phyloP scores from a whole-genome alignment of 345 rosid species.

The Syzygium aromaticum region DNA sequence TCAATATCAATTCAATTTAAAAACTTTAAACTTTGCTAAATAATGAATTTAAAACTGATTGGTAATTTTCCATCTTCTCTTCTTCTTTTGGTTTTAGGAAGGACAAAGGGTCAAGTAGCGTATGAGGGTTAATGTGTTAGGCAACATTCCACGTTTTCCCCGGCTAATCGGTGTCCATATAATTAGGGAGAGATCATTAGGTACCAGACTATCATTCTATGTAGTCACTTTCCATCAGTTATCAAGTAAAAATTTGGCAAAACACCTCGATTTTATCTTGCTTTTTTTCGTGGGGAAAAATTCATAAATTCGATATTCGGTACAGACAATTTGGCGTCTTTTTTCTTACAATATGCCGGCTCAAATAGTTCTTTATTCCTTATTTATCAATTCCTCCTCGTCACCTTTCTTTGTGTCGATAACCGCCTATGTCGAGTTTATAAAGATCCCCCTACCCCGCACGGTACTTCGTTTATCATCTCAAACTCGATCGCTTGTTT shows the following conservation, averaged over 20 bases:
- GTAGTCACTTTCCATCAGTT: background rate
- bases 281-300: background rate
- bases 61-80: background rate
- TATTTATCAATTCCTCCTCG: background rate
- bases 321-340: background rate
- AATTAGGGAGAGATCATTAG: background rate
- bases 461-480: background rate
- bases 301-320: background rate
- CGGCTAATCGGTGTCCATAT: background rate
- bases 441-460: background rate
- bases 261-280: background rate
- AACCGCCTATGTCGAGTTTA: background rate
- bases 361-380: background rate
- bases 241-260: background rate
- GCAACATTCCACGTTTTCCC: background rate
- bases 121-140: background rate
- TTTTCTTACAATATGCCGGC: background rate
- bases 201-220: background rate
- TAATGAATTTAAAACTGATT: rapidly evolving
- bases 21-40: background rate
- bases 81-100: background rate
- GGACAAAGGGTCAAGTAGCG: background rate
- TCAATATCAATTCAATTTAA: background rate
- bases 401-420: background rate
- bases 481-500: background rate